Base-by-base conservation (phyloP, 2,329 filamentous ascomycete genomes). In the Xylariaceae sp. region DNA sequence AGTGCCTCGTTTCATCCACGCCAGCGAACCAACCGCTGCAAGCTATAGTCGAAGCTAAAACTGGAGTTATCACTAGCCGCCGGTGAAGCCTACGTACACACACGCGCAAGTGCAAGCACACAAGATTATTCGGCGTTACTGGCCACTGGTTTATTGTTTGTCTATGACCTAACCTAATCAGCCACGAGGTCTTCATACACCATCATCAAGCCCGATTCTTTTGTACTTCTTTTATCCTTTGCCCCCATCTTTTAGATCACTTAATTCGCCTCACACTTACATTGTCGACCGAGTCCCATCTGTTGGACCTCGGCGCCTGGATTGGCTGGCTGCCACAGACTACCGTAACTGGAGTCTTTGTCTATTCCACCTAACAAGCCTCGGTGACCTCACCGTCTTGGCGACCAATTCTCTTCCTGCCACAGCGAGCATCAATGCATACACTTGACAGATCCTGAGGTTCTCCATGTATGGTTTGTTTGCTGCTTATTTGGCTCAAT, bases 21-120 rank as follows among this genome's bases (percentile, higher is more conserved):
- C 43, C 26, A 17, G 43, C 11, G 31, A 48, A 34, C 14, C 39
- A 40, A 28, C 21, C 17, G 21, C 47, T 6, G 23, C 36, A 46
- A 29, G 34, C 40, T 45, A 54, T 45, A 46, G 43, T 46, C 39
- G 47, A 34, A 40, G 48, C 48, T 26, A 50, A 45, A 34, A 19
- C 29, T 36, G 43, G 45, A 33, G 33, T 44, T 52, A 53, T 53
- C 50, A 46, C 36, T 28, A 37, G 50, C 40, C 24, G 26, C 12
- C 33, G 34, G 39, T 23, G 19, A 44, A 48, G 29, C 36, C 48
- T 47, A 46, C 53, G 29, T 53, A 60, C 53, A 49, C 21, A 21
- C 53, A 54, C 49, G 50, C 54, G 50, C 58, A 61, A 58, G 50
- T 55, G 39, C 46, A 23, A 40, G 17, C n/a, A n/a, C 37, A 31